phyloP scores from a whole-genome alignment of 2,329 filamentous ascomycete genomes.

The Microcyclospora pomicola region DNA sequence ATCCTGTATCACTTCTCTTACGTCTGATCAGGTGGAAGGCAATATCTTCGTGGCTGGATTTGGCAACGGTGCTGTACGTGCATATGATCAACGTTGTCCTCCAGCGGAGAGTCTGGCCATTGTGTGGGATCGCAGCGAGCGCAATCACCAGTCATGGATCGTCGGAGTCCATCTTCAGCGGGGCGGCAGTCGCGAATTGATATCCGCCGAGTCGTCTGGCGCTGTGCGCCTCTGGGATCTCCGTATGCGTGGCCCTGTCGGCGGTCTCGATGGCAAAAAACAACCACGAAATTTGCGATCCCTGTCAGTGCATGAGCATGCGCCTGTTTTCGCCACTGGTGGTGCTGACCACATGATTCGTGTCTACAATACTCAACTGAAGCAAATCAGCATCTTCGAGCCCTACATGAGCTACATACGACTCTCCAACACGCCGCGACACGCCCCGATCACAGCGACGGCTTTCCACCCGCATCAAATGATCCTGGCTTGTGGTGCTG shows the following conservation, averaged over 20 bases:
- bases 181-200: constrained; percentile 78
- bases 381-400: constrained; percentile 66
- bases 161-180: constrained; percentile 94
- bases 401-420: constrained; percentile 57
- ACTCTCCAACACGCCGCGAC: constrained; percentile 25
- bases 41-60: constrained; percentile 94
- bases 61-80: constrained; percentile 83
- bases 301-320: constrained; percentile 85
- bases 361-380: constrained; percentile 61
- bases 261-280: constrained; percentile 25
- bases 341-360: constrained; percentile 80
- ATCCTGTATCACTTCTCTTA: constrained; percentile 89
- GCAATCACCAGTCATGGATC: constrained; percentile 90
- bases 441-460: constrained; percentile 71
- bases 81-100: constrained; percentile 81
- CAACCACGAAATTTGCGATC: constrained; percentile 43
- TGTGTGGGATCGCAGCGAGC: constrained; percentile 89
- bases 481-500: constrained; percentile 73
- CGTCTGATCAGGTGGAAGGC: constrained; percentile 93
- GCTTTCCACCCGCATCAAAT: constrained; percentile 93
- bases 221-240: constrained; percentile 96
- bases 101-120: constrained; percentile 86
- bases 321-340: constrained; percentile 90
- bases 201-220: constrained; percentile 82
- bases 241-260: constrained; percentile 41